Evolutionary conservation across 306 rosid genomes (phyloP).

Genomic region (Casuarina glauca): DNA sequence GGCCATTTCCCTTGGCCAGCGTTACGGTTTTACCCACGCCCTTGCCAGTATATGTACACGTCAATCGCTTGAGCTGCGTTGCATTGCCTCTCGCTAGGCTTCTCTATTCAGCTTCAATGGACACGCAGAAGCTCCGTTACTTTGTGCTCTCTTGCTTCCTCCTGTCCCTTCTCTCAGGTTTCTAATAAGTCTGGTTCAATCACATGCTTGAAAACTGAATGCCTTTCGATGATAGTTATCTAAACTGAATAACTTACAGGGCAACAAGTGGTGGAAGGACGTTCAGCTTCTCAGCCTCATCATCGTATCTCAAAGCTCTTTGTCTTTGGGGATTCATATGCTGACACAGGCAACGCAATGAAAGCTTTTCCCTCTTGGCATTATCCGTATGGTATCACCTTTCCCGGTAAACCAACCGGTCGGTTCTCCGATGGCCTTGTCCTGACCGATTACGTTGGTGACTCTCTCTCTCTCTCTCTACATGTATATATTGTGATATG

Average conservation of each 20-base stretch:
- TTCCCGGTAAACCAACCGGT: slow-evolving; percentile 55
- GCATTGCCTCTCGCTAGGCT: neutral
- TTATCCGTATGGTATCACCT: slow-evolving; percentile 49
- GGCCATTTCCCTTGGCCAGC: no score
- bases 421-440: slow-evolving; percentile 58
- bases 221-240: neutral
- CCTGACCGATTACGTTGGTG: slow-evolving; percentile 63
- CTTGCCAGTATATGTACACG: no score
- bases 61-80: neutral
- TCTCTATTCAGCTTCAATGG: slow-evolving; percentile 1
- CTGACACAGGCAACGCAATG: slow-evolving; percentile 48
- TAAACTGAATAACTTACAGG: neutral
- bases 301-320: slow-evolving; percentile 34
- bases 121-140: slow-evolving; percentile 11
- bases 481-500: neutral
- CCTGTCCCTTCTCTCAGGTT: slow-evolving; percentile 9
- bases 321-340: slow-evolving; percentile 61
- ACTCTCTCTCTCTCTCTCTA: neutral
- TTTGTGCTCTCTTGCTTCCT: slow-evolving; percentile 6
- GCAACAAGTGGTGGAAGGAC: slow-evolving; percentile 6
- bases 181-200: neutral
- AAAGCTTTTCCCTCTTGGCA: slow-evolving; percentile 30
- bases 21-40: no score
- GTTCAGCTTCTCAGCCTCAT: slow-evolving; percentile 5
- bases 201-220: neutral